Conservation (phyloP, 75 land plant species). For the Sequoia sempervirens region DNA sequence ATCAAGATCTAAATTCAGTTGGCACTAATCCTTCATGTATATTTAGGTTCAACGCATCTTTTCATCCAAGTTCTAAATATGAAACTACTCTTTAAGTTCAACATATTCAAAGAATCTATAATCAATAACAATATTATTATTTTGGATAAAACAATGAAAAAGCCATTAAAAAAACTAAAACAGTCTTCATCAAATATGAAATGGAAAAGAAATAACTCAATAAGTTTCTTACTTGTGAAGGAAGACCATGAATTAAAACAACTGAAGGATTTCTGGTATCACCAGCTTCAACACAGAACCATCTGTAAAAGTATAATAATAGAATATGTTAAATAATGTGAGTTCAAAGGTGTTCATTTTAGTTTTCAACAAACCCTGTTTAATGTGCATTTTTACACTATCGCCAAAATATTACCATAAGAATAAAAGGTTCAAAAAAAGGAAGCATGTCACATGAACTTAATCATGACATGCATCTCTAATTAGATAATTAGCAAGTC, state of each 20-base stretch:
- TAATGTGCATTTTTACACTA: not conserved
- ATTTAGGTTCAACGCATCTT: not conserved
- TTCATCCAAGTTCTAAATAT: not conserved
- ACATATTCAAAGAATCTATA: not conserved
- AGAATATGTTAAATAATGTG: not conserved
- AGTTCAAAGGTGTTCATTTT: not conserved
- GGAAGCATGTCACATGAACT: not conserved
- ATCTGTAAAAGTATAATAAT: slow-evolving; percentile 37
- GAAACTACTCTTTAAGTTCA: not conserved
- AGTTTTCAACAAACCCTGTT: not conserved
- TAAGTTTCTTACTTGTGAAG: slow-evolving; percentile 68
- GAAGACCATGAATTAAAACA: slow-evolving; percentile 78
- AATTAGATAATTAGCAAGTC: not conserved
- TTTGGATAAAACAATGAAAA: not conserved
- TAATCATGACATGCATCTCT: not conserved
- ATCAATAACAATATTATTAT: slow-evolving; percentile 3
- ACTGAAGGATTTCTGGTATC: slow-evolving; percentile 51
- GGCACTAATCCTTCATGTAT: not conserved
- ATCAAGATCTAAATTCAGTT: not conserved
- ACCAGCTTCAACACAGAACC: slow-evolving; percentile 92
- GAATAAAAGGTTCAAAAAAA: not conserved
- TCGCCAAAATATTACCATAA: not conserved
- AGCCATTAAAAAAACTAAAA: not conserved
- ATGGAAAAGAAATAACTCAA: not conserved
- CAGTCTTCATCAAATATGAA: not conserved